Base-by-base conservation (phyloP, 139 green algal species). In the Micractinium conductrix region DNA sequence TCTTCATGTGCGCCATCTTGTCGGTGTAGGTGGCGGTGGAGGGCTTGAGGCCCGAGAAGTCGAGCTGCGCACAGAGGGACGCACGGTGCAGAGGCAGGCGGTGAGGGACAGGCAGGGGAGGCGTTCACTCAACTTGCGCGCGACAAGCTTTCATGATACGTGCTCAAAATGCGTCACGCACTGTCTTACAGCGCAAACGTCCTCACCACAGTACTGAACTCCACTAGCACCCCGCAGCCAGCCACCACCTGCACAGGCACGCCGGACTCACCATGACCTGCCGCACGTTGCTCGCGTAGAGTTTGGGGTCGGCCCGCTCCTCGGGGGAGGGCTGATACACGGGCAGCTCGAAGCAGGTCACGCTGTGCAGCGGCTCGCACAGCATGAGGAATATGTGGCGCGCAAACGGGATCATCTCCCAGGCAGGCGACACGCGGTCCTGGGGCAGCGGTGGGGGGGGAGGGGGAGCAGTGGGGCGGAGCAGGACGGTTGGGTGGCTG, bases 381-480 rank as follows among this genome's bases (percentile, higher is more conserved):
- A 98, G 70, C 74, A 96, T 81, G 38, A 98, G 87, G 40, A 95
- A 88, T 42, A 98, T 89, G 80, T 98, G 96, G 35, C 88, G 55
- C 17, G 78, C 45, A 2, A 88, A 90, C 35, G 83, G 74, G 62
- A 98, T 96, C 71, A 81, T 95, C 76, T 98, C 95, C 95, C 95
- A 98, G 5, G 88, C 83, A 10, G 93, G 93, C 1, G 91, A 96
- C 24, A 98, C 70, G 2, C 87, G 55, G 38, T 85, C 81, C 89
- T 89, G 86, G n/a, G 72, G 26, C 24, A 40, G 10, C 6, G 40
- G 69, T 8, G 2, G 8, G 63, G 63, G 63, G 63, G 30, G 63
- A 1, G 63, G 63, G 30, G 8, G 21, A 1, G 63, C 30, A 38
- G 65, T 2, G 33, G 14, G 17, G 22, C 1, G 33, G 33, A 8